Base-by-base conservation (phyloP, 352 stramenopile genomes). In the Pythium utonaiense region DNA sequence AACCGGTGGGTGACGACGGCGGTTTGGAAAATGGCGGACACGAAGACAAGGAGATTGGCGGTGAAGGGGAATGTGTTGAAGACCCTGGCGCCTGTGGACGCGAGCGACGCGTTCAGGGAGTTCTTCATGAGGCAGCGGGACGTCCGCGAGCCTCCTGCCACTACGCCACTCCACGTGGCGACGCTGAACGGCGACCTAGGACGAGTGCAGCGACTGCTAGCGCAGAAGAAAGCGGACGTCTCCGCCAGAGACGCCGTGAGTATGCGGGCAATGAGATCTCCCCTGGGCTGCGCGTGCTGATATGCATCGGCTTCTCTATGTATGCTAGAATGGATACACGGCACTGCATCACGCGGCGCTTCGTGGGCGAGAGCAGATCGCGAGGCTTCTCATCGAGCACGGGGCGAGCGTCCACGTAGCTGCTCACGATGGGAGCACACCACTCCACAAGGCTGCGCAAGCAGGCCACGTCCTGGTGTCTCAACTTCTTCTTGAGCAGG, bases 381-480 rank as follows among this genome's bases (percentile, higher is more conserved):
- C 16, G 0, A 6, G 6, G 2, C 1, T 60, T 1, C 22, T 70
- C 10, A 6, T 70, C 2, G 38, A 50, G 3, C 19, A 50, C 19
- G 63, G 57, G 8, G 63, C 53, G 3, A 21, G 34, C 12, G 40
- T 60, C 13, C 34, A 47, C 10, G 28, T n/a, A 7, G 24, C 33
- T 3, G 47, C 63, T 9, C 14, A 17, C 1, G 57, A 62, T 27
- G 63, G 63, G 3, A 66, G 57, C 38, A 66, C 63, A 3, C 25
- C 57, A 14, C 63, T 70, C 1, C 63, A 70, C 19, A 66, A 70
- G 45, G 63, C 63, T 12, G 57, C 63, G 12, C 57, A 66, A 34
- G 57, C 57, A 24, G 63, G 63, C 17, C 14, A 56, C 16, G 4
- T 63, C 0, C n/a, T 41, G 3, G 12, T 58, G 22, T 38, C 38